Percentiles rank a stretch among this genome's conserved stretches.
These are phyloP conservation scores for Globisporangium sylvaticum DNA, from an alignment of 352 stramenopile species.

Conservation along the genomic window DNA sequence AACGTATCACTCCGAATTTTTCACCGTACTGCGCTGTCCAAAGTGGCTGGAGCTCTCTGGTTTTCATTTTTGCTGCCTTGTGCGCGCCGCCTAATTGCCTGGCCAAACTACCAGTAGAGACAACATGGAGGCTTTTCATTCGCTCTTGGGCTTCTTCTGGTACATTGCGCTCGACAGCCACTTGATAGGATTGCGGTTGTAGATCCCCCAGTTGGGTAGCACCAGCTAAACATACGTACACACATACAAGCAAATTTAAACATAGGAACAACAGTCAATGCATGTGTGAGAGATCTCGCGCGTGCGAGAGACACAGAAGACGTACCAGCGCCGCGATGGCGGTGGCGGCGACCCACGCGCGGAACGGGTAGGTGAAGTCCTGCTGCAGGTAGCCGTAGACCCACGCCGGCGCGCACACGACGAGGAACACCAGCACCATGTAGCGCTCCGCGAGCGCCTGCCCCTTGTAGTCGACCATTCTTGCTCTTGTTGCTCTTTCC, in stretches of 20 bases:
- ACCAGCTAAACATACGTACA: slow-evolving; percentile 37
- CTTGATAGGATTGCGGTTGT: slow-evolving; percentile 82
- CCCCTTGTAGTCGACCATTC: slow-evolving; percentile 87
- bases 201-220: slow-evolving; percentile 80
- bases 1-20: neutral
- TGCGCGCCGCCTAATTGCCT: neutral
- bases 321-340: slow-evolving; percentile 55
- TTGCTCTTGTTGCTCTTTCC: neutral
- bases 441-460: slow-evolving; percentile 65
- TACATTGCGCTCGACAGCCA: slow-evolving; percentile 79
- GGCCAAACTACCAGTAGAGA: neutral
- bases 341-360: slow-evolving; percentile 64
- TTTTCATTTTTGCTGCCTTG: neutral
- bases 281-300: too few species aligned
- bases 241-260: neutral
- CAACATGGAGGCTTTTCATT: slow-evolving; percentile 9
- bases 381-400: slow-evolving; percentile 82
- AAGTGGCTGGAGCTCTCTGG: neutral
- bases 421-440: slow-evolving; percentile 58
- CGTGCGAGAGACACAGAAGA: neutral
- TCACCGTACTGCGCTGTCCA: neutral
- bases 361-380: slow-evolving; percentile 76
- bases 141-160: slow-evolving; percentile 48
- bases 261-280: neutral
- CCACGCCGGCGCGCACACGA: slow-evolving; percentile 80